A percentile compares a stretch with the other conserved stretches of the same genome.
Evolutionary conservation across 2,329 filamentous ascomycete species (phyloP).

Genomic region (Colletotrichum sp.): DNA sequence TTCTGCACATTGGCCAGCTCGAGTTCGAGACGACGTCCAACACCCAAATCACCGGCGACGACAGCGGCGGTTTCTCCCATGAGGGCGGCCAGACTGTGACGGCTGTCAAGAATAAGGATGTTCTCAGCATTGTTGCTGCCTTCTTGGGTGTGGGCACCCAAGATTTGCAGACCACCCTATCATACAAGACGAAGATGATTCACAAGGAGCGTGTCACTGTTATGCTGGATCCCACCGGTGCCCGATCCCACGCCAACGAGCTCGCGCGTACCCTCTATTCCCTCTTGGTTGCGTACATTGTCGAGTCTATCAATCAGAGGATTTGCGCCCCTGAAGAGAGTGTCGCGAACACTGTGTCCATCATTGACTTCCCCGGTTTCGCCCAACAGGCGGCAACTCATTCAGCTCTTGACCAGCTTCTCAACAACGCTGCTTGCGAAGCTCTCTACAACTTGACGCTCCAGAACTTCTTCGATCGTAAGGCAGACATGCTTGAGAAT

Average conservation of each 20-base stretch:
- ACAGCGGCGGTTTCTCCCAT: constrained; percentile 95
- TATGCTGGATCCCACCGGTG: constrained; percentile 92
- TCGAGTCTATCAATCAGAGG: constrained; percentile 89
- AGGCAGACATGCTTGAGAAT: constrained; percentile 89
- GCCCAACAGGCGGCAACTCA: constrained; percentile 82
- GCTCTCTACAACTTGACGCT: constrained; percentile 91
- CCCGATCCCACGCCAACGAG: constrained; percentile 90
- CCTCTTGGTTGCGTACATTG: constrained; percentile 89
- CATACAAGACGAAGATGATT: constrained; percentile 96
- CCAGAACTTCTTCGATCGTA: constrained; percentile 94
- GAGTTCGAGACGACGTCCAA: constrained; percentile 86
- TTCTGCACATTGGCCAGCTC: constrained; percentile 96
- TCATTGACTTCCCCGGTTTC: constrained; percentile 97
- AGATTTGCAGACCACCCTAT: constrained; percentile 85
- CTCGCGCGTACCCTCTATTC: constrained; percentile 93
- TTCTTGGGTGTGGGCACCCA: constrained; percentile 85
- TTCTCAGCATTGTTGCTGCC: constrained; percentile 84
- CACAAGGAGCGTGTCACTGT: constrained; percentile 97
- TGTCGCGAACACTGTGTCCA: constrained; percentile 90
- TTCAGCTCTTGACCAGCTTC: constrained; percentile 86
- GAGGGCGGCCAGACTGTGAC: constrained; percentile 89
- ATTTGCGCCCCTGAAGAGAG: constrained; percentile 87
- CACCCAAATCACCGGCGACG: constrained; percentile 80
- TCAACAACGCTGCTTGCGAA: constrained; percentile 94
- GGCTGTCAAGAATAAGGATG: constrained; percentile 91